phyloP scores from a whole-genome alignment of 2,329 filamentous ascomycete genomes.

The Cladobotryum protrusum region DNA sequence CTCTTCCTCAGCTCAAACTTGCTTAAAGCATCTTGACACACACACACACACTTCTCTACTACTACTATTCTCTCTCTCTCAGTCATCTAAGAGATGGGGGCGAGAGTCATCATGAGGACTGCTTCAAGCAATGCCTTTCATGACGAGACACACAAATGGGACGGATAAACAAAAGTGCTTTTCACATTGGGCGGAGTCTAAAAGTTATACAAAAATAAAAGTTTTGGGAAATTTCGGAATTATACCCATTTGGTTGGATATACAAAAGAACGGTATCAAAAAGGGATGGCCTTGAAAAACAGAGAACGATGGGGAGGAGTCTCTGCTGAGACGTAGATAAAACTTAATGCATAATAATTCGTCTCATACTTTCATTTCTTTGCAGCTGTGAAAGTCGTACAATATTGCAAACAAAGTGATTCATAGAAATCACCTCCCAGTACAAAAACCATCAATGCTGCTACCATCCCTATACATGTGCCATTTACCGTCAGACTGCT shows the following conservation, averaged over 20 bases:
- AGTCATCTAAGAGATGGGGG: too few species aligned
- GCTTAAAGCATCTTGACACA: not conserved
- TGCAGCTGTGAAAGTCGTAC: not conserved
- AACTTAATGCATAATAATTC: not conserved
- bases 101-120: too few species aligned
- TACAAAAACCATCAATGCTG: too few species aligned
- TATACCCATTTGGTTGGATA: not conserved
- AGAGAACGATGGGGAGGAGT: too few species aligned
- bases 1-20: not conserved
- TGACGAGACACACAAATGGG: too few species aligned
- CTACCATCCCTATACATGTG: not conserved
- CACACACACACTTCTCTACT: not conserved
- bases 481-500: not conserved
- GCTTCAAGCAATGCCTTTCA: too few species aligned
- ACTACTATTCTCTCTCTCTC: too few species aligned
- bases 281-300: not conserved
- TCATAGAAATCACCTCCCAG: too few species aligned
- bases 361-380: not conserved
- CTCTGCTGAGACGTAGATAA: too few species aligned
- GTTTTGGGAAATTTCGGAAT: not conserved
- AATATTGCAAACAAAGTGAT: constrained; percentile 1
- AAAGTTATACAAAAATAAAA: not conserved
- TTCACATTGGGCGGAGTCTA: not conserved
- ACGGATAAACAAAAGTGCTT: not conserved
- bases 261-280: too few species aligned